phyloP scores from a whole-genome alignment of 306 rosid species.

The Vigna hirtella region DNA sequence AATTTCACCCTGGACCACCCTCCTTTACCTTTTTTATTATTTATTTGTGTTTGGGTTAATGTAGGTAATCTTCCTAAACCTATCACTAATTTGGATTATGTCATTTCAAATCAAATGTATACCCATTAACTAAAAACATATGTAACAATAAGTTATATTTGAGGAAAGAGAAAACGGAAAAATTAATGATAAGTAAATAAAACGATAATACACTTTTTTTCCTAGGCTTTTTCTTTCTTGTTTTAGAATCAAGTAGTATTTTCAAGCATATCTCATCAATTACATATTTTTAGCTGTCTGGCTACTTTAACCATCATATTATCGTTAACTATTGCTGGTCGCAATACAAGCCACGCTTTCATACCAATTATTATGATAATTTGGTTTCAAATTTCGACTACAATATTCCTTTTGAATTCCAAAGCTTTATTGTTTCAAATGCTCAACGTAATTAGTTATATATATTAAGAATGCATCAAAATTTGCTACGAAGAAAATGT shows the following conservation, averaged over 20 bases:
- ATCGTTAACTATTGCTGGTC: slow-evolving; percentile 22
- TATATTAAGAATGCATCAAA: neutral
- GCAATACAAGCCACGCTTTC: slow-evolving; percentile 19
- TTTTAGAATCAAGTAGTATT: neutral
- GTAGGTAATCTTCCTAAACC: slow-evolving; percentile 38
- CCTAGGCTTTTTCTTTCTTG: neutral
- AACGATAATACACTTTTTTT: neutral
- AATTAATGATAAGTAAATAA: neutral
- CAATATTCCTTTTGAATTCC: neutral
- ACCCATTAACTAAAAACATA: neutral
- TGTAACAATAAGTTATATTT: no score
- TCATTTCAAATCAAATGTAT: slow-evolving; percentile 23
- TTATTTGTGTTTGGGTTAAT: slow-evolving; percentile 1
- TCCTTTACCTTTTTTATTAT: neutral
- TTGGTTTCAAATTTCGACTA: slow-evolving; percentile 21
- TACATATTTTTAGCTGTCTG: slow-evolving; percentile 8
- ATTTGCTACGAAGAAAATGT: neutral
- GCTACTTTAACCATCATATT: neutral
- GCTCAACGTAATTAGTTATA: neutral
- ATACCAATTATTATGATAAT: slow-evolving; percentile 25
- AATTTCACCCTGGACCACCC: slow-evolving; percentile 19
- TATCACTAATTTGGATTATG: slow-evolving; percentile 12
- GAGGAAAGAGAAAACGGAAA: no score
- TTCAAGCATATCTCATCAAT: neutral
- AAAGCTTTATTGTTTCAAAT: neutral